Base-by-base conservation (phyloP, 2,329 filamentous ascomycete genomes). In the Fusarium mexicanum region DNA sequence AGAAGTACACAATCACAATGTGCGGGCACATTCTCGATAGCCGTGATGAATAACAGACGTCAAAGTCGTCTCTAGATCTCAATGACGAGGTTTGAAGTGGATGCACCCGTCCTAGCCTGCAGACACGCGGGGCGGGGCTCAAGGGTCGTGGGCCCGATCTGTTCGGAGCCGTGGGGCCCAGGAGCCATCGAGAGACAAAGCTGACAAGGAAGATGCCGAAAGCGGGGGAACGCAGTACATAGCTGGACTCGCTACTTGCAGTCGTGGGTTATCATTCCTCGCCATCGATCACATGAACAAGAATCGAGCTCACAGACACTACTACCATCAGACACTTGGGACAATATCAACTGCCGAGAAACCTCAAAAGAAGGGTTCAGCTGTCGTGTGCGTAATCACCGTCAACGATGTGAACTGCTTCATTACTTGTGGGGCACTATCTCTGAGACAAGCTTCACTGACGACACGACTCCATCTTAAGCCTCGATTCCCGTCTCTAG, bases 51-150 rank as follows among this genome's bases (percentile, higher is more conserved):
- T 58, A 55, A 44, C 29, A 65, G 48, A 72, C 70, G 59, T 58
- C 69, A 72, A 64, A 22, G 31, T 41, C 31, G 43, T 50, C 47
- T 51, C 48, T 37, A 29, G 53, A 74, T 75, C 70, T 74, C 35
- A 44, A 74, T 74, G 72, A 74, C 72, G 72, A 61, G 24, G 72
- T 67, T 47, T 61, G 54, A 64, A 71, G 63, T 71, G 73, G 59
- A 64, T 66, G 58, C 41, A 73, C 48, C 44, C 55, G 55, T 61
- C 48, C 50, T 50, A 43, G 33, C 33, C 20, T 63, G 51, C 38
- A 41, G 40, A 51, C 37, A 70, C 44, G 50, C 55, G 50, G 60
- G 70, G 73, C 44, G 71, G 72, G 72, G 72, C 68, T 65, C 26
- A 51, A 71, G 60, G 67, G 63, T 59, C 57, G 68, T 75, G 73